Evolutionary conservation across 805 yeast genomes (phyloP).

Genomic region (Debaryomyces prosopidis): DNA sequence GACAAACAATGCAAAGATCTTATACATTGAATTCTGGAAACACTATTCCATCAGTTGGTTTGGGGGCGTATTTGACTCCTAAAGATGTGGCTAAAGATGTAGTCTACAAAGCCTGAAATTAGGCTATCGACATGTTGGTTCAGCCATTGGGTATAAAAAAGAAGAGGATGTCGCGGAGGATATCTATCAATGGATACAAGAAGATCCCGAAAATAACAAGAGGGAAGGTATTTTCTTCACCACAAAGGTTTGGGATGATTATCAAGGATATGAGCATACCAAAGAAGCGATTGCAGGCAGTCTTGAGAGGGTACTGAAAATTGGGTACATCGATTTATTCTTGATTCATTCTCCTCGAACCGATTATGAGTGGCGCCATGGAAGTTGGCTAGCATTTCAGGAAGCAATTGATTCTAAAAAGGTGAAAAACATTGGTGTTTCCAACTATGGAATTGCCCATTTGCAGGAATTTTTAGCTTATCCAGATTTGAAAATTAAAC

Average conservation of each 20-base stretch:
- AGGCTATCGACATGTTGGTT: constrained; percentile 73
- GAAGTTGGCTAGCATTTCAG: constrained; percentile 38
- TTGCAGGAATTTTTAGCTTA: constrained; percentile 44
- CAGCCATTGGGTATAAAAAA: constrained; percentile 64
- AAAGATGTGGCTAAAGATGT: constrained; percentile 11
- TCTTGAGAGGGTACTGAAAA: not conserved
- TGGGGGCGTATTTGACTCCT: constrained; percentile 18
- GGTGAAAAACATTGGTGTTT: constrained; percentile 56
- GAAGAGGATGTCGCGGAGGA: constrained; percentile 59
- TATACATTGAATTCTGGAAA: constrained; percentile 69
- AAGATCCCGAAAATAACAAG: too few relatives aligned
- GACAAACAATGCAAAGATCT: too few relatives aligned
- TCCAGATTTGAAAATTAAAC: constrained; percentile 36
- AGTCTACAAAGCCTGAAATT: constrained; percentile 48
- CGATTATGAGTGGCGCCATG: constrained; percentile 13
- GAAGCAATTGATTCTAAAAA: constrained; percentile 18
- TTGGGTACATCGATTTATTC: constrained; percentile 73
- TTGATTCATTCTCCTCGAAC: constrained; percentile 72
- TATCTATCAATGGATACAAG: constrained; percentile 48
- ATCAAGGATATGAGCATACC: constrained; percentile 53
- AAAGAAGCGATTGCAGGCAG: constrained; percentile 55
- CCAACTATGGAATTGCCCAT: constrained; percentile 47
- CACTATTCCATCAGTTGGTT: constrained; percentile 21
- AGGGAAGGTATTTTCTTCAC: constrained; percentile 55
- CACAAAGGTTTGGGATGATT: constrained; percentile 26